Percentiles rank a stretch among this genome's conserved stretches.
Conservation (phyloP, 2,329 filamentous ascomycete species). For the Paraphoma sp. region DNA sequence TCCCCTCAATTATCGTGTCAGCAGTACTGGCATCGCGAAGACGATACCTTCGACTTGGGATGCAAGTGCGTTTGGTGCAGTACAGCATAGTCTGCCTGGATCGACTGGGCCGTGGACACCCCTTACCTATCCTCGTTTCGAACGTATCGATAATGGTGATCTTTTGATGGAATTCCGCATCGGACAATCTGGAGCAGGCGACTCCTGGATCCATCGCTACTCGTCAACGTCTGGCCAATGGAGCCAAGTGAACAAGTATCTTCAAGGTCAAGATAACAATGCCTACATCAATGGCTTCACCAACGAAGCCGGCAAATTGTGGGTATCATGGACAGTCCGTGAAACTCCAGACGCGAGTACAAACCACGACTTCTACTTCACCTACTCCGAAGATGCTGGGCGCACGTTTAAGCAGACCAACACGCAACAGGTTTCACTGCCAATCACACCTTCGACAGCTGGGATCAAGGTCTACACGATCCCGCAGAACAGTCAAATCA, state of each 20-base stretch:
- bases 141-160: conserved; percentile 45
- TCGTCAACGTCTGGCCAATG: conserved; percentile 45
- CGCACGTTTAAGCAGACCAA: conserved; percentile 52
- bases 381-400: conserved; percentile 56
- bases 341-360: conserved; percentile 56
- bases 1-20: conserved; percentile 44
- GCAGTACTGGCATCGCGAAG: conserved; percentile 39
- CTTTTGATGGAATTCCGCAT: conserved; percentile 60
- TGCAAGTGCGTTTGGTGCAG: conserved; percentile 34
- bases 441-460: conserved; percentile 49
- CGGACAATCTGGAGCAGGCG: conserved; percentile 58
- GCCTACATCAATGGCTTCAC: conserved; percentile 61
- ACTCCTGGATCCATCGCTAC: conserved; percentile 58
- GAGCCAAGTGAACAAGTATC: conserved; percentile 50
- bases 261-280: conserved; percentile 56
- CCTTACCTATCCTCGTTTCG: conserved; percentile 60
- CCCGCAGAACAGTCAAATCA: conserved; percentile 55
- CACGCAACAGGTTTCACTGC: conserved; percentile 47
- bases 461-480: conserved; percentile 56
- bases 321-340: conserved; percentile 60
- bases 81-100: conserved; percentile 38
- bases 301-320: conserved; percentile 44
- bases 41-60: conserved; percentile 35
- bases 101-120: conserved; percentile 43
- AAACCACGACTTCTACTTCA: conserved; percentile 60